These are phyloP conservation scores for Termitomyces sp. DNA, from an alignment of 768 basidiomycete genomes.

Conservation along the genomic window DNA sequence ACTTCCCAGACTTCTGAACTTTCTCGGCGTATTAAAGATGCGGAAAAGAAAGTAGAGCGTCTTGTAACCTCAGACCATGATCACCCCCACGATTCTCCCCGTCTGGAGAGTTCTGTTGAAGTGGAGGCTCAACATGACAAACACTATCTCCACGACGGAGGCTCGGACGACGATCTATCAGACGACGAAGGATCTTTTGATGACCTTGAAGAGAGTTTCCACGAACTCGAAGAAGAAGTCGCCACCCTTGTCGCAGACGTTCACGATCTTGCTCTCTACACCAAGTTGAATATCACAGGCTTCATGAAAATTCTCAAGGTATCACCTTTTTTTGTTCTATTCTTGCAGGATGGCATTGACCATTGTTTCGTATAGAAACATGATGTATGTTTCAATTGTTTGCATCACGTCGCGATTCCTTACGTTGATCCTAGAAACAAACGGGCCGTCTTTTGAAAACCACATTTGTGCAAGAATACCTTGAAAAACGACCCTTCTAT, in stretches of 20 bases:
- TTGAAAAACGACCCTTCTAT: constrained; percentile 95
- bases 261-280: constrained; percentile 86
- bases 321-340: not conserved
- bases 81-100: constrained; percentile 15
- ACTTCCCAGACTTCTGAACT: constrained; percentile 70
- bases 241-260: constrained; percentile 92
- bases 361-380: constrained; percentile 65
- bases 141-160: constrained; percentile 55
- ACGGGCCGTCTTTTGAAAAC: constrained; percentile 79
- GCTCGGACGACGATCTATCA: constrained; percentile 65
- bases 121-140: constrained; percentile 53
- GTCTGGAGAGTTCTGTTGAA: constrained; percentile 33
- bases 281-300: constrained; percentile 97
- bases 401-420: not conserved
- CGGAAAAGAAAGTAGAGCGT: constrained; percentile 76
- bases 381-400: constrained; percentile 50
- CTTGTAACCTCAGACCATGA: constrained; percentile 62
- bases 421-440: constrained; percentile 68
- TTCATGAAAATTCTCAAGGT: constrained; percentile 99
- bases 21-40: constrained; percentile 73
- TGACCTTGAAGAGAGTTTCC: constrained; percentile 83
- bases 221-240: constrained; percentile 88
- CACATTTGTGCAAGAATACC: constrained; percentile 85
- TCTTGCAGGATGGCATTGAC: not conserved
- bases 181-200: constrained; percentile 53